Base-by-base conservation (phyloP, 257 asterid species). In the Fraxinus quadrangulata region DNA sequence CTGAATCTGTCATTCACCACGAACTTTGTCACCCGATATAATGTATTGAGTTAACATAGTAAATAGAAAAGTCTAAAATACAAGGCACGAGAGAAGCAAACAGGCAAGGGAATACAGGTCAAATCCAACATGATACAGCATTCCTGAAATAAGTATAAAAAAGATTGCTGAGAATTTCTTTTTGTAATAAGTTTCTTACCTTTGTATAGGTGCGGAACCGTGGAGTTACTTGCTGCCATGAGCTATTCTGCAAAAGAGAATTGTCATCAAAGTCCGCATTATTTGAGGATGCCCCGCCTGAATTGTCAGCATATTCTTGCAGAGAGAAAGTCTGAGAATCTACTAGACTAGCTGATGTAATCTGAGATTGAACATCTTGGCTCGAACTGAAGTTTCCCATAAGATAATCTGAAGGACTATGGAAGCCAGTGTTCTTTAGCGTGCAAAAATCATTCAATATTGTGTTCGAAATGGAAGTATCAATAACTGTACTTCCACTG, bases 201-300 rank as follows among this genome's bases (percentile, higher is more conserved):
- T 94, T 92, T 5, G 98, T 94, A 54, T 88, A 94, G 16, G 98
- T 92, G 45, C 97, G 90, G 6, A 92, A 90, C 11, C 98, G 85
- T 17, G 97, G 93, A 73, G 94, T 77, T 0, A 89, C 87, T 80
- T 90, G 96, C 85, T 89, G 94, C 88, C 95, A 89, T 0, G 97
- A 88, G 76, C 88, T 84, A 67, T 85, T 93, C 82, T 85, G 89
- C 86, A 92, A 67, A 51, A 89, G 88, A 71, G 78, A 81, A 30
- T 70, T 88, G 54, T 92, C 98, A 37, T 90, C 95, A 21, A 92
- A 89, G 13, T 92, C 95, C 30, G 85, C 90, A 30, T 92, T 90
- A 88, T 97, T 94, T 49, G 98, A 89, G 30, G 96, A 91, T 11
- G 96, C 94, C 21, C 97, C 96, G 21, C 97, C 97, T 0, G 98